phyloP scores from a whole-genome alignment of 805 yeast genomes.

The Metschnikowia continentalis region DNA sequence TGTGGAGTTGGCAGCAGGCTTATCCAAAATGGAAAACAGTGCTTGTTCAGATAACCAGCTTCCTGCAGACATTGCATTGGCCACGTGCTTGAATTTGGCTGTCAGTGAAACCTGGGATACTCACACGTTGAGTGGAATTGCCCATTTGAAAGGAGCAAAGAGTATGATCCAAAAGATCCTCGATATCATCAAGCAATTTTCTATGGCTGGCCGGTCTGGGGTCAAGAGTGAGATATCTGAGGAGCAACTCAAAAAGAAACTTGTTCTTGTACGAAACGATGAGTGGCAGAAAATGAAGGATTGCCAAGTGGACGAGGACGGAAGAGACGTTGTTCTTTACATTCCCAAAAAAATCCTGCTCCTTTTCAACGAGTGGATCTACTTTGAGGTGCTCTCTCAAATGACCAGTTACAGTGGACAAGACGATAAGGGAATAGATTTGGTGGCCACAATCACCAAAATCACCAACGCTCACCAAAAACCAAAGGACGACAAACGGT shows the following conservation, averaged over 20 bases:
- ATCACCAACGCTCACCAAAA: slow-evolving; percentile 24
- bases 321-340: slow-evolving; percentile 4
- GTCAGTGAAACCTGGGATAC: slow-evolving; percentile 69
- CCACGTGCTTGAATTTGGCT: slow-evolving; percentile 60
- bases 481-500: slow-evolving; percentile 8
- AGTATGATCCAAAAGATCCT: slow-evolving; percentile 52
- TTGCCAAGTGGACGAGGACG: not conserved
- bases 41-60: slow-evolving; percentile 22
- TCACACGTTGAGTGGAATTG: slow-evolving; percentile 62
- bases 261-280: slow-evolving; percentile 28
- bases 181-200: slow-evolving; percentile 23
- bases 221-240: not conserved
- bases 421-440: slow-evolving; percentile 42
- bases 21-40: slow-evolving; percentile 28
- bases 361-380: slow-evolving; percentile 61
- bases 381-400: slow-evolving; percentile 63
- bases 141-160: slow-evolving; percentile 64
- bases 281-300: slow-evolving; percentile 31
- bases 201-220: not conserved
- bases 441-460: slow-evolving; percentile 38
- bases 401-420: slow-evolving; percentile 51
- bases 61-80: slow-evolving; percentile 63
- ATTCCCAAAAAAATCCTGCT: slow-evolving; percentile 46
- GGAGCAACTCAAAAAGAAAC: slow-evolving; percentile 15
- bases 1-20: slow-evolving; percentile 54